phyloP scores from a whole-genome alignment of 768 basidiomycete genomes.

The Tulasnella sp. region DNA sequence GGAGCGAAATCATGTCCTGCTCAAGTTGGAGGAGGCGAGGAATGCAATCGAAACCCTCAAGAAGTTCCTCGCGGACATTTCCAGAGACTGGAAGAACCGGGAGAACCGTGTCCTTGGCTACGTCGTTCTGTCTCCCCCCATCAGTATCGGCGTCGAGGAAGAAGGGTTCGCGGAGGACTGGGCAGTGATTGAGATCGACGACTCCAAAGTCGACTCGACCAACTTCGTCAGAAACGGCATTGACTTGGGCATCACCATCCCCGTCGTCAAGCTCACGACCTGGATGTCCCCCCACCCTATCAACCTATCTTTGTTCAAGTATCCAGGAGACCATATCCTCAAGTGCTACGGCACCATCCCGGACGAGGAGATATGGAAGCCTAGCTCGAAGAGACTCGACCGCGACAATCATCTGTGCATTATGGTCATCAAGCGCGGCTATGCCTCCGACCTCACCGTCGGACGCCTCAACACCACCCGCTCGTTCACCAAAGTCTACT shows the following conservation, averaged over 20 bases:
- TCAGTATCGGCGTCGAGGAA: slow-evolving; percentile 21
- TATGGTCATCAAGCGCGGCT: slow-evolving; percentile 25
- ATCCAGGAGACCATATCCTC: slow-evolving; percentile 23
- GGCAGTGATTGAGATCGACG: slow-evolving; percentile 24
- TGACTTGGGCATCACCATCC: slow-evolving; percentile 12
- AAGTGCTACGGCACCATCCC: slow-evolving; percentile 22
- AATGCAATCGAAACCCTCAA: slow-evolving; percentile 27
- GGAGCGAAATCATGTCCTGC: slow-evolving; percentile 20
- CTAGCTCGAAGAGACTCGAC: slow-evolving; percentile 22
- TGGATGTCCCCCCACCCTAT: background rate
- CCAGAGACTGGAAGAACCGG: slow-evolving; percentile 27
- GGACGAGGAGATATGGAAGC: slow-evolving; percentile 20
- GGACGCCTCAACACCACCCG: slow-evolving; percentile 22
- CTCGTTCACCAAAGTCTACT: slow-evolving; percentile 22
- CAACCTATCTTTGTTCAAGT: slow-evolving; percentile 23
- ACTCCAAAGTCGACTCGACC: slow-evolving; percentile 20
- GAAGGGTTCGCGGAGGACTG: slow-evolving; percentile 15
- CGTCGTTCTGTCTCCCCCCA: slow-evolving; percentile 32
- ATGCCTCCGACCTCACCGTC: slow-evolving; percentile 23
- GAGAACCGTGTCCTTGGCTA: slow-evolving; percentile 31
- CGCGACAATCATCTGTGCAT: slow-evolving; percentile 21
- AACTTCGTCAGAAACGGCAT: slow-evolving; percentile 24
- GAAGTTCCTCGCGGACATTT: slow-evolving; percentile 27
- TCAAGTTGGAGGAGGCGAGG: slow-evolving; percentile 20
- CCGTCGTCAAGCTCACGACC: background rate